These are phyloP conservation scores for Lyophyllum shimeji DNA, from an alignment of 768 basidiomycete species.

Conservation along the genomic window DNA sequence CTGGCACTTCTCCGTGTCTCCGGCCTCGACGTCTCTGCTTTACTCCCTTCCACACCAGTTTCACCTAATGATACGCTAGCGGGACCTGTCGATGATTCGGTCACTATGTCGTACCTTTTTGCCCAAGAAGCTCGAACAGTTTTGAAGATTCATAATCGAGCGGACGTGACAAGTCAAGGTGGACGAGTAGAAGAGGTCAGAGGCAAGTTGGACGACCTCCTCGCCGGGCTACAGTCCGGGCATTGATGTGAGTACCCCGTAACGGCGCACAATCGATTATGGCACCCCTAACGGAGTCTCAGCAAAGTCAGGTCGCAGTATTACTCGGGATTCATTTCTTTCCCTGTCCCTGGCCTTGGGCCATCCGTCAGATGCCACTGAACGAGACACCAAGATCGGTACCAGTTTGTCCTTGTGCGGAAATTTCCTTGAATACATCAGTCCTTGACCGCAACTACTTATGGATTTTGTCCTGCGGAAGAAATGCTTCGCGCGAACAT, in stretches of 20 bases:
- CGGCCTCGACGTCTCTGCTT: conserved; percentile 34
- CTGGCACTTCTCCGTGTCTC: conserved; percentile 70
- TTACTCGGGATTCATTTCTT: too few species aligned
- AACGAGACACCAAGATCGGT: neutral
- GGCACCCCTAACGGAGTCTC: too few species aligned
- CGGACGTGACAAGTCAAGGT: conserved; percentile 53
- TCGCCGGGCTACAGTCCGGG: conserved; percentile 26
- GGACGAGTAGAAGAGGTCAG: conserved; percentile 56
- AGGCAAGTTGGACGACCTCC: conserved; percentile 53
- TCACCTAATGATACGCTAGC: conserved; percentile 7
- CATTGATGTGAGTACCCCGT: conserved; percentile 7
- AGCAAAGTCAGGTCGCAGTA: too few species aligned
- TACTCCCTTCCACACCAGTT: conserved; percentile 20
- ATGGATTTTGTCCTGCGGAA: neutral
- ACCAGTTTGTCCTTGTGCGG: neutral
- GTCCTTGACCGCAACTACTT: neutral
- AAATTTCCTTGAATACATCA: neutral
- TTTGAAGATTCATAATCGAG: conserved; percentile 52
- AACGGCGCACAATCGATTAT: too few species aligned
- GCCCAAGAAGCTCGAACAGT: conserved; percentile 54
- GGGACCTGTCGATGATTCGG: conserved; percentile 30
- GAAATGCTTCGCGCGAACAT: neutral
- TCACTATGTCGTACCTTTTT: conserved; percentile 60
- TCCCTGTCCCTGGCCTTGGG: too few species aligned
- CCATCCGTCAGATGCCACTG: neutral